A percentile compares a stretch with the other conserved stretches of the same genome.
Evolutionary conservation across 2,329 filamentous ascomycete genomes (phyloP).

Genomic region (Colletotrichum sidae): DNA sequence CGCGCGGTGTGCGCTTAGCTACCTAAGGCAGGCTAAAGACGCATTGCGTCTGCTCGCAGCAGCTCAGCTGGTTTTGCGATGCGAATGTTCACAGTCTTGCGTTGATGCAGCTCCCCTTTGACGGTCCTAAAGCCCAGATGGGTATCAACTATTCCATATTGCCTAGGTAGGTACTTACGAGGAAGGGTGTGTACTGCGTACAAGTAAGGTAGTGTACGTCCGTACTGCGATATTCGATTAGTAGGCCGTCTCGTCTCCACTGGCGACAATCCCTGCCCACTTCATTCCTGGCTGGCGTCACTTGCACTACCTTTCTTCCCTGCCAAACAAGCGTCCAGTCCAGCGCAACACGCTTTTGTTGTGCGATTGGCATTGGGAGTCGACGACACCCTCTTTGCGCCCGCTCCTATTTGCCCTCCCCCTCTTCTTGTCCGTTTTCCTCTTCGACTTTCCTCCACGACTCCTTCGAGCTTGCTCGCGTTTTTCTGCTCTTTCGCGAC

Average conservation of each 20-base stretch:
- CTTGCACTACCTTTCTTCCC: slow-evolving; percentile 17
- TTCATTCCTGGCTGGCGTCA: slow-evolving; percentile 33
- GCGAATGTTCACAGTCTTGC: no score
- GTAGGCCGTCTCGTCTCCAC: slow-evolving; percentile 13
- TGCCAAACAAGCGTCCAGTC: slow-evolving; percentile 31
- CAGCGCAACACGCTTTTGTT: slow-evolving; percentile 30
- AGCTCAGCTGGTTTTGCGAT: no score
- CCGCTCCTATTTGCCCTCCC: neutral
- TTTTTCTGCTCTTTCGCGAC: slow-evolving; percentile 1
- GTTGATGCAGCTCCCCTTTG: neutral
- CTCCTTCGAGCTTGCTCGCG: neutral
- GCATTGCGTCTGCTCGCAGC: no score
- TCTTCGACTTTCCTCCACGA: neutral
- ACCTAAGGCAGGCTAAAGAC: no score
- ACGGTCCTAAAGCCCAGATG: no score
- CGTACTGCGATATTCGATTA: neutral
- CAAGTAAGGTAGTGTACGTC: no score
- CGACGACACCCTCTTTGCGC: slow-evolving; percentile 29
- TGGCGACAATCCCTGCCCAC: slow-evolving; percentile 27
- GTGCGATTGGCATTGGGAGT: slow-evolving; percentile 29
- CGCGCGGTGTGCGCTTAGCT: no score
- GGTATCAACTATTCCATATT: no score
- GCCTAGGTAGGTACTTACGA: no score
- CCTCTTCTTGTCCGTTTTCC: neutral
- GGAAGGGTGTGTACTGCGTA: no score